phyloP scores from a whole-genome alignment of 306 rosid species.

The Sicyos edulis region DNA sequence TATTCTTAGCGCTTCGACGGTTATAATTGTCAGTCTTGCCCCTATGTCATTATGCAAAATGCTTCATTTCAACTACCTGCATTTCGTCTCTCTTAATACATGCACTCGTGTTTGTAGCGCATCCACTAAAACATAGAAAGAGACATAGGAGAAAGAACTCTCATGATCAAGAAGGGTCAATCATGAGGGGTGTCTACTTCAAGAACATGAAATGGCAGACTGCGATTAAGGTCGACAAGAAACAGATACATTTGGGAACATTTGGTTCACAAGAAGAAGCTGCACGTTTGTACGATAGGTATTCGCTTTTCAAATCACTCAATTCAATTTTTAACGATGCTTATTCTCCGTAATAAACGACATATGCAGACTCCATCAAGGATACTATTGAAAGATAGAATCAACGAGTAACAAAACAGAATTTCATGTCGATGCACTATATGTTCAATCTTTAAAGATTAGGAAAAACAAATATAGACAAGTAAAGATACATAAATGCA shows the following conservation, averaged over 20 bases:
- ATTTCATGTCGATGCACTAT: not conserved
- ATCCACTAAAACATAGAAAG: constrained; percentile 82
- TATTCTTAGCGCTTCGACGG: not conserved
- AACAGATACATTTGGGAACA: constrained; percentile 93
- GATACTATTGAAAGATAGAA: too few species aligned
- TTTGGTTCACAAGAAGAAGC: constrained; percentile 95
- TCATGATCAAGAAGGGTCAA: constrained; percentile 65
- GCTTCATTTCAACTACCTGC: not conserved
- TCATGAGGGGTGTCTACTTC: constrained; percentile 89
- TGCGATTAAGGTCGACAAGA: constrained; percentile 93
- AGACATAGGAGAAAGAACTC: constrained; percentile 68
- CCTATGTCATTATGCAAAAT: not conserved
- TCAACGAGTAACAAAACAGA: not conserved
- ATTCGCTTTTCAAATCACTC: not conserved
- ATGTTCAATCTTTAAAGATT: not conserved
- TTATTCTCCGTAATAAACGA: not conserved
- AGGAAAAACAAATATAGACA: not conserved
- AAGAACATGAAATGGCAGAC: constrained; percentile 99
- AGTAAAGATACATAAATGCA: not conserved
- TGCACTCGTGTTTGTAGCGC: constrained; percentile 38
- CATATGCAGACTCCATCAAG: not conserved
- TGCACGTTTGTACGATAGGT: constrained; percentile 88
- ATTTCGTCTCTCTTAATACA: not conserved
- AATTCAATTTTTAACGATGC: not conserved
- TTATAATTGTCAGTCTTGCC: not conserved